Evolutionary conservation across 768 basidiomycete species (phyloP).

Genomic region (Russula earlei): DNA sequence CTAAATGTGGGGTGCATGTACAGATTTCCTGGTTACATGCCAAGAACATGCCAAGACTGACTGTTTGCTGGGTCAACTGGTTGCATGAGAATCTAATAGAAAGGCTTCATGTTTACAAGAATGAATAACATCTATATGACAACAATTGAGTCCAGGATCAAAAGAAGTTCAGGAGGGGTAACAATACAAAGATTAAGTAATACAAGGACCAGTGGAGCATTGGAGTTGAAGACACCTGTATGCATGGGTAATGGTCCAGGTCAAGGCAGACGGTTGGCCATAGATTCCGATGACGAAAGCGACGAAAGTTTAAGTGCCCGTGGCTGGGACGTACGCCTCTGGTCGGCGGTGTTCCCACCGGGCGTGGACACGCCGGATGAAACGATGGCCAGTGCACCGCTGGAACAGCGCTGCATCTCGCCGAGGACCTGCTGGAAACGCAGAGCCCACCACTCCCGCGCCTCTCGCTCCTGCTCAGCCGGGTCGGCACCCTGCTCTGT

Average conservation of each 20-base stretch:
- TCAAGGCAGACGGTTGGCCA: slow-evolving; percentile 6
- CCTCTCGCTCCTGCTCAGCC: slow-evolving; percentile 47
- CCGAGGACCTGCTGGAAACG: slow-evolving; percentile 53
- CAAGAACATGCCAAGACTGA: no score
- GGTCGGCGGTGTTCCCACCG: not conserved
- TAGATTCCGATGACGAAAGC: slow-evolving; percentile 15
- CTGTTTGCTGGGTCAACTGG: no score
- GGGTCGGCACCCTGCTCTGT: slow-evolving; percentile 25
- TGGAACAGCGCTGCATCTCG: slow-evolving; percentile 37
- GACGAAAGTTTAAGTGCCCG: slow-evolving; percentile 18
- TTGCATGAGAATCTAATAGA: no score
- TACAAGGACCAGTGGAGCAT: not conserved
- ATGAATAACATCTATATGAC: no score
- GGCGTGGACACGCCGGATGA: not conserved
- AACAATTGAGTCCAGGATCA: slow-evolving; percentile 8
- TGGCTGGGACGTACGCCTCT: slow-evolving; percentile 1
- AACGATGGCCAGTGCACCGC: not conserved
- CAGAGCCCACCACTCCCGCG: slow-evolving; percentile 66
- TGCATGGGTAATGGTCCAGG: not conserved
- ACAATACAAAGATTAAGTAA: not conserved
- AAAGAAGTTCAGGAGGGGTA: not conserved
- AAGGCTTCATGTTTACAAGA: no score
- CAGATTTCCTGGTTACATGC: no score
- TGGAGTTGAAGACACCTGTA: not conserved
- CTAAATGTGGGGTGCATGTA: no score